Percentiles rank a stretch among this genome's conserved stretches.
Evolutionary conservation across 176 grass and related monocot species (phyloP).

Genomic region (barley (Hordeum vulgare)): MorexV3_pseudomolecules_assembly NC_058519.1:306807969-306808468

Average conservation of each 20-base stretch:
- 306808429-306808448: constrained; percentile 52
- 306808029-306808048: neutral
- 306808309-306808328: constrained; percentile 89
- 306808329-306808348: constrained; percentile 88
- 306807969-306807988: neutral
- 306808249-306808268: neutral
- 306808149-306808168: constrained; percentile 7
- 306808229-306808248: neutral
- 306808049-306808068: neutral
- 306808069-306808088: neutral
- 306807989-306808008: neutral
- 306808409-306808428: constrained; percentile 78
- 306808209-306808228: neutral
- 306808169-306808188: constrained; percentile 11
- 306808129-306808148: constrained; percentile 8
- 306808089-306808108: neutral
- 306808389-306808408: constrained; percentile 59
- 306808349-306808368: constrained; percentile 96
- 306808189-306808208: neutral
- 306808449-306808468: constrained; percentile 54
- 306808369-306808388: constrained; percentile 71
- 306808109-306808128: neutral
- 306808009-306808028: neutral
- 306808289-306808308: constrained; percentile 19
- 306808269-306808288: constrained; percentile 23